These are phyloP conservation scores for Phanerochaete carnosa DNA, from an alignment of 768 basidiomycete species.

Conservation along the genomic window DNA sequence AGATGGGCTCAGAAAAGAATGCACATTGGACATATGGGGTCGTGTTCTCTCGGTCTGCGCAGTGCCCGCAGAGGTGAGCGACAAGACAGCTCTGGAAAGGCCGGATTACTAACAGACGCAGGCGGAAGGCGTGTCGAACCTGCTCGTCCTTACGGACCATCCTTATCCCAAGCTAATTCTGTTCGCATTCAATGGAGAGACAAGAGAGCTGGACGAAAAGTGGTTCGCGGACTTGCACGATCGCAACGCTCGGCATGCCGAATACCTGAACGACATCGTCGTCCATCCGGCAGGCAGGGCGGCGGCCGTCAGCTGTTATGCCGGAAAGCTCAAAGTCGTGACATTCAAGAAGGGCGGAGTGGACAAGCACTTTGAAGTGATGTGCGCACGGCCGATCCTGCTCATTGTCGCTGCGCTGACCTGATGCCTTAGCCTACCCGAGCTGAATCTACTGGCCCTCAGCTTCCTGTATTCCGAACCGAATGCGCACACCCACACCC, in stretches of 20 bases:
- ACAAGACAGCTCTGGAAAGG: not conserved
- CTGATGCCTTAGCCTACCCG: constrained; percentile 44
- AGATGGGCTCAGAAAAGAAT: constrained; percentile 56
- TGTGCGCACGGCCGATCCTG: constrained; percentile 41
- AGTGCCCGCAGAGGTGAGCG: constrained; percentile 51
- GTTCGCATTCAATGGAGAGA: constrained; percentile 42
- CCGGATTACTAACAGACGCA: constrained; percentile 1
- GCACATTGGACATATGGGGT: constrained; percentile 66
- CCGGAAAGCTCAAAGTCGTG: constrained; percentile 67
- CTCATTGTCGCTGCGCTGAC: constrained; percentile 1
- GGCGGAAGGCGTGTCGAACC: constrained; percentile 33
- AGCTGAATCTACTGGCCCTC: constrained; percentile 66
- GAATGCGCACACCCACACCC: constrained; percentile 37
- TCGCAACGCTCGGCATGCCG: constrained; percentile 53
- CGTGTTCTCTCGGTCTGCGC: constrained; percentile 54
- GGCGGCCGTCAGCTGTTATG: constrained; percentile 64
- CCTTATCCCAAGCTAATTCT: constrained; percentile 73
- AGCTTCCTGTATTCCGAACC: constrained; percentile 47
- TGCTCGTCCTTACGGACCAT: constrained; percentile 71
- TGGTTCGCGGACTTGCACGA: constrained; percentile 55
- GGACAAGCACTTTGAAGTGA: constrained; percentile 56
- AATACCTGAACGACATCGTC: constrained; percentile 68
- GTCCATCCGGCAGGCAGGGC: constrained; percentile 61
- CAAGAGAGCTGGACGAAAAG: constrained; percentile 35
- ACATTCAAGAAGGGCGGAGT: constrained; percentile 52